Evolutionary conservation across 169 alveolate genomes (phyloP).

Genomic region (Hepatocystis sp.): DNA sequence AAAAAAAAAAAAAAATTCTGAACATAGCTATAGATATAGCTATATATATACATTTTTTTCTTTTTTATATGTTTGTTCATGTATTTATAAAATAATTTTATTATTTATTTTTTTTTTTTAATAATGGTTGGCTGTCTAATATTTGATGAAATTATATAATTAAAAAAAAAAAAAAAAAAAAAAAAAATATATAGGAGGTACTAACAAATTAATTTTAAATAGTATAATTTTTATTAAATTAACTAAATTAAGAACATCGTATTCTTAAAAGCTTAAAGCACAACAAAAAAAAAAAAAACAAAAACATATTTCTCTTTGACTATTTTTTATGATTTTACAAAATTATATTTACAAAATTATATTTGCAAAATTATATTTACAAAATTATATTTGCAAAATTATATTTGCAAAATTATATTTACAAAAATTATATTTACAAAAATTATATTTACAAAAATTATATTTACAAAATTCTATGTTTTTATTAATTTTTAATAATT

Average conservation of each 20-base stretch:
- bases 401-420: no score
- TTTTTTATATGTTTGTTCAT: constrained; percentile 10
- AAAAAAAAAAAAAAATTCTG: constrained; percentile 34
- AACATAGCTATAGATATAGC: neutral
- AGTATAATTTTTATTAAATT: neutral
- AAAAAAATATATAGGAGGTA: no score
- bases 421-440: no score
- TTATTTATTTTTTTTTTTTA: constrained; percentile 12
- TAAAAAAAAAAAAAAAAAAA: constrained; percentile 1
- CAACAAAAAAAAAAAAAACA: constrained; percentile 1
- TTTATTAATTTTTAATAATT: no score
- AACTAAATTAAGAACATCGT: neutral
- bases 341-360: no score
- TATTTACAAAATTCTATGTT: no score
- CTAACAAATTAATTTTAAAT: neutral
- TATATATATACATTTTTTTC: no score
- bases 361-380: neutral
- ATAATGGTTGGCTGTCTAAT: constrained; percentile 13
- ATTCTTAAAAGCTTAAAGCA: neutral
- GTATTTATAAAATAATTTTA: constrained; percentile 5
- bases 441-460: no score
- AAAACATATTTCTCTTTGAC: neutral
- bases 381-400: no score
- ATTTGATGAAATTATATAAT: constrained; percentile 2
- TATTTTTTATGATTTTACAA: no score